phyloP scores from a whole-genome alignment of 345 rosid species.

The Turnera subulata region DNA sequence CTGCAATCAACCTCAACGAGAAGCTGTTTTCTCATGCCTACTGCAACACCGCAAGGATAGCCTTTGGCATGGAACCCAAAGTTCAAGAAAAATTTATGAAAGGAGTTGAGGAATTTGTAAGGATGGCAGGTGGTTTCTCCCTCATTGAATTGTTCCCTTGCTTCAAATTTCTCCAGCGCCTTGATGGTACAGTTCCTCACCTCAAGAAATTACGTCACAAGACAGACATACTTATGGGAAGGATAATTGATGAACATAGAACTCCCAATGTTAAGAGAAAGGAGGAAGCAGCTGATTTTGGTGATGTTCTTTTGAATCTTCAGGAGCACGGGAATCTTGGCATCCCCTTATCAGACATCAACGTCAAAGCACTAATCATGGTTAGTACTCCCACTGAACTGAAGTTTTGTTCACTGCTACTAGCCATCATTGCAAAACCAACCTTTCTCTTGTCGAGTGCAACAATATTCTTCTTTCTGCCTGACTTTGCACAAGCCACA shows the following conservation, averaged over 20 bases:
- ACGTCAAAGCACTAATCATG: neutral
- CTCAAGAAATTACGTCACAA: neutral
- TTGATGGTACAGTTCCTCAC: neutral
- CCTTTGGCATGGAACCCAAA: neutral
- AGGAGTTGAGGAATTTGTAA: neutral
- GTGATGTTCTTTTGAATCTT: neutral
- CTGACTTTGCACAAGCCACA: too few relatives aligned
- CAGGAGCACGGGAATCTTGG: neutral
- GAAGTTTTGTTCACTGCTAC: too few relatives aligned
- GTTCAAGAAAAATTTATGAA: neutral
- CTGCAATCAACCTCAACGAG: neutral
- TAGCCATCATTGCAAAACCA: too few relatives aligned
- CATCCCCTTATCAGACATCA: neutral
- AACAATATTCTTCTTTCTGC: too few relatives aligned
- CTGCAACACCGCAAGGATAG: neutral
- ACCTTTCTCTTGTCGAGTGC: too few relatives aligned
- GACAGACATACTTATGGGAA: neutral
- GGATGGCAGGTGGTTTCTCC: slow-evolving; percentile 10
- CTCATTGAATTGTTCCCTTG: neutral
- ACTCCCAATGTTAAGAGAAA: neutral
- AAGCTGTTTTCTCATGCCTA: neutral
- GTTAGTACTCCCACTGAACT: too few relatives aligned
- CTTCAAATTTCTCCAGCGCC: neutral
- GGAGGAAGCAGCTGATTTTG: neutral
- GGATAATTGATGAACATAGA: neutral